Conservation (phyloP, 106 monocot genomes). For the Dendrobium huoshanense region DNA sequence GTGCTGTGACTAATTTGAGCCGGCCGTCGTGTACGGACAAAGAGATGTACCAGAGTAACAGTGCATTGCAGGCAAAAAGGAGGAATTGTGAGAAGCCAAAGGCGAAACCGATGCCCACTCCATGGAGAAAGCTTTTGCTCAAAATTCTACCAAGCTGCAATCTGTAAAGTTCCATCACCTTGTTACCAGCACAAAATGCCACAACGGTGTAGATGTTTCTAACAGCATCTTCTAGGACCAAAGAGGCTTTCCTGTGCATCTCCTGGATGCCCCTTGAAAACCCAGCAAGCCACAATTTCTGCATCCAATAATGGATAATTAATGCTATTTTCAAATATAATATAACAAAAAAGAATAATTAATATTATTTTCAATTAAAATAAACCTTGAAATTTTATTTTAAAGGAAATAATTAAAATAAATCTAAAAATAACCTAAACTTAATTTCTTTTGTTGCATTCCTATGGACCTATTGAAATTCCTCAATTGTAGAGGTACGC, state of each 20-base stretch:
- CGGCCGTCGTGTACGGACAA: slow-evolving; percentile 39
- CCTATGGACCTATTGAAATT: no score
- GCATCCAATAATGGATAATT: slow-evolving; percentile 13
- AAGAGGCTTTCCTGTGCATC: slow-evolving; percentile 93
- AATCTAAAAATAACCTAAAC: no score
- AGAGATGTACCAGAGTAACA: slow-evolving; percentile 91
- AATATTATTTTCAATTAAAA: no score
- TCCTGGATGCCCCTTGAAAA: slow-evolving; percentile 96
- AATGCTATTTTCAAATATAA: neutral
- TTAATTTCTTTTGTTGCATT: no score
- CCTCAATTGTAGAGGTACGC: no score
- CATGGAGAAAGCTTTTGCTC: slow-evolving; percentile 69
- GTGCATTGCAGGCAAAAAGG: slow-evolving; percentile 90
- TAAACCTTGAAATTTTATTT: no score
- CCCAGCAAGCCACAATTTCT: slow-evolving; percentile 99
- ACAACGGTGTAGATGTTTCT: slow-evolving; percentile 97
- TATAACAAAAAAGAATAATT: no score
- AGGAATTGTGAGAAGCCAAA: slow-evolving; percentile 94
- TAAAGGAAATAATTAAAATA: no score
- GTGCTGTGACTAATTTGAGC: slow-evolving; percentile 36
- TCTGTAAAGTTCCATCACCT: slow-evolving; percentile 87
- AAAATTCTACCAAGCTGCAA: slow-evolving; percentile 61
- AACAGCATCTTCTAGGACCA: slow-evolving; percentile 95
- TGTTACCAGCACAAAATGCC: slow-evolving; percentile 93
- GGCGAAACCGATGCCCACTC: slow-evolving; percentile 76